Base-by-base conservation (phyloP, 2,329 filamentous ascomycete genomes). In the Aspergillus latus region DNA sequence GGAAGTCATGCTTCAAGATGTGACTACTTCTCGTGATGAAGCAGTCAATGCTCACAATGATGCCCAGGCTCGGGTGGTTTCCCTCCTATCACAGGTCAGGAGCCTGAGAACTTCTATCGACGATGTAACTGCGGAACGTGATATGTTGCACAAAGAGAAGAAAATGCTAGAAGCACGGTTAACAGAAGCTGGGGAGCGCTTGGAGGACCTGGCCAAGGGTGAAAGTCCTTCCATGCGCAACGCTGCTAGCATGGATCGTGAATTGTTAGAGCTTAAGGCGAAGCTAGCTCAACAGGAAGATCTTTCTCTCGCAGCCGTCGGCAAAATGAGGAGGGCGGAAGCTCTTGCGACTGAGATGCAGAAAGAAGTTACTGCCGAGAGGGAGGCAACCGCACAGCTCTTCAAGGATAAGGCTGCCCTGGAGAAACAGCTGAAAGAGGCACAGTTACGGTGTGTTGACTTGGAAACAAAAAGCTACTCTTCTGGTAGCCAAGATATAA, bases 381-480 rank as follows among this genome's bases (percentile, higher is more conserved):
- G 93, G 8, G 94, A 97, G 69, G 83, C 84, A 34, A 92, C 87
- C 65, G 85, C 88, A 4, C 85, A 89, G 64, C 80, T 97, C 54
- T 90, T 94, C 72, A 92, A 92, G 71, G 90, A 96, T 64, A 97
- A 97, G 78, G 90, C 89, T 2, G 83, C 83, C 0, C 78, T 99
- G 42, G 94, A 97, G 78, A 97, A 96, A 80, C 85, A 84, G 53
- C 80, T 96, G 49, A 96, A 92, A 72, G 93, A 99, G 72, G 82
- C 93, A 28, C 93, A 97, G 74, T 84, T 97, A 51, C 87, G 87
- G 68, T 85, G 96, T 54, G 88, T 99, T 51, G 94, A 97, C 71
- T 82, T 97, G 7, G 93, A 99, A 78, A 97, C 94, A 43, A 97
- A 97, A 80, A 92, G 92, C 52, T 97, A 96, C 76, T 94, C 92